Evolutionary conservation across 2,329 filamentous ascomycete genomes (phyloP), one percentile per base, ranked within the genome.

Genomic region (Colletotrichum abscissum): DNA sequence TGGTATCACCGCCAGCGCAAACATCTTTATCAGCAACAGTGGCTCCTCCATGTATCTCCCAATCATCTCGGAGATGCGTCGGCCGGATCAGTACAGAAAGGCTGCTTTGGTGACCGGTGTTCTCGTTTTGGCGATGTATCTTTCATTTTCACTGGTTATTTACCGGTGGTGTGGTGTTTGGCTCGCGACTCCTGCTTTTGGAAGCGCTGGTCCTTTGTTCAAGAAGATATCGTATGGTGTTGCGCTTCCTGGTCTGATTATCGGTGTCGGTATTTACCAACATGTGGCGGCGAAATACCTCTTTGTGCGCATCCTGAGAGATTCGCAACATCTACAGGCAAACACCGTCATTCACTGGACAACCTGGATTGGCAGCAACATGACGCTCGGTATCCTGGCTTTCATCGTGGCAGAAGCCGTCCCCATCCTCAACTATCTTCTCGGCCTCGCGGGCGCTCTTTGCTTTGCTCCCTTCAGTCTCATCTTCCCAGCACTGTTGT

Each of bases 31-130:
- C 0, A 88, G 85, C 76, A 86, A 86, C 28, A 55, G 63, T 0
- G 86, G 86, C 9, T 86, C 88, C 71, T 88, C 88, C 76, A 86
- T 88, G 83, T 88, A 88, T 77, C 88, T 88, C 78, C 83, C 87
- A 58, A 81, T 88, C 26, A 85, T 88, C 42, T 87, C 86, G 0
- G 87, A 89, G 76, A 88, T 89, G 87, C 84, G 83, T 74, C 79
- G 81, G 49, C 87, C 87, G 4, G 80, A 82, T 64, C 85, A 88
- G 64, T 85, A 85, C 1, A 87, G 88, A 82, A 86, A 87, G 69
- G 84, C 88, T 0, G 86, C 86, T 0, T 88, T 84, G 79, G 81
- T 82, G 2, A 81, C 89, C 28, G 86, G 88, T 77, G 79, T 81
- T 62, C 84, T 87, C 73, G 85, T 86, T 2, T 88, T 86, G 5